Evolutionary conservation across 2,329 filamentous ascomycete species (phyloP).

Genomic region (Pleomassaria siparia): DNA sequence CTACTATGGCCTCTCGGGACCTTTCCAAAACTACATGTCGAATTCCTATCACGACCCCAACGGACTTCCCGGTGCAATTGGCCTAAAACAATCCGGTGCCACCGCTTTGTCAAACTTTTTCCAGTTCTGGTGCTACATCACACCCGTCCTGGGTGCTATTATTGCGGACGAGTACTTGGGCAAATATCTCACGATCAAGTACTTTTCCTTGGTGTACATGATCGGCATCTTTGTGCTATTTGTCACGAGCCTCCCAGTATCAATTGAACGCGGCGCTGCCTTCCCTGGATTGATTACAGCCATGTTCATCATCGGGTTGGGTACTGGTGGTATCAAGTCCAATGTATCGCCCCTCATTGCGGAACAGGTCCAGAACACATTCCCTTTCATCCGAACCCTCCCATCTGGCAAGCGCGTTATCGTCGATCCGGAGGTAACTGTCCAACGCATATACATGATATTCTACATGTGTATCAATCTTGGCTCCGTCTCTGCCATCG

Average conservation of each 20-base stretch:
- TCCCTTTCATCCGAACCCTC: constrained; percentile 43
- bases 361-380: constrained; percentile 49
- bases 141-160: constrained; percentile 51
- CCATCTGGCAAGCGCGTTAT: constrained; percentile 45
- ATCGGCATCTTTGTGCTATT: constrained; percentile 68
- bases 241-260: constrained; percentile 62
- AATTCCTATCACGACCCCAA: constrained; percentile 44
- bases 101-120: constrained; percentile 52
- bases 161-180: constrained; percentile 69
- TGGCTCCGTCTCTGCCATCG: constrained; percentile 68
- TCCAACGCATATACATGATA: constrained; percentile 57
- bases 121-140: constrained; percentile 53
- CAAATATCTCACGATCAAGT: constrained; percentile 69
- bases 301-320: constrained; percentile 70
- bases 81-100: constrained; percentile 46
- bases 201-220: constrained; percentile 64
- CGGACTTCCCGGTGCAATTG: constrained; percentile 45
- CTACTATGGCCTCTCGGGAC: constrained; percentile 49
- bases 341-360: constrained; percentile 63
- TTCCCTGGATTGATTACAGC: constrained; percentile 66
- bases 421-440: constrained; percentile 49
- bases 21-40: constrained; percentile 54
- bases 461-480: constrained; percentile 75
- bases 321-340: constrained; percentile 79
- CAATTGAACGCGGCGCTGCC: constrained; percentile 61